Base-by-base conservation (phyloP, 2,329 filamentous ascomycete species). In the Trichoderma cornu-damae region DNA sequence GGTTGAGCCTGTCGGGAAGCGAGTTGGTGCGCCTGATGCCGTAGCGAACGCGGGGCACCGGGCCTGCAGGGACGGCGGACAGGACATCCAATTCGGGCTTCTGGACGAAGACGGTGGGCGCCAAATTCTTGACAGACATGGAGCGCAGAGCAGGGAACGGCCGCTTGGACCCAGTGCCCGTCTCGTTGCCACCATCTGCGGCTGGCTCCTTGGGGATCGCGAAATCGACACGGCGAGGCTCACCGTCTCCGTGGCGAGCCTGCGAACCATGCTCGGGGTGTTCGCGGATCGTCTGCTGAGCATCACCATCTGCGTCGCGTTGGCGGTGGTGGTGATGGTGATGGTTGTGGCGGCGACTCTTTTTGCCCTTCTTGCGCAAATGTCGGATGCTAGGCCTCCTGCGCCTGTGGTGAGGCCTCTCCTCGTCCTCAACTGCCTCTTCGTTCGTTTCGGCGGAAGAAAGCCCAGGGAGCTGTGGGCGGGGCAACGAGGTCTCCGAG, bases 21-120 rank as follows among this genome's bases (percentile, higher is more conserved):
- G 88, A 91, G 67, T 83, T 89, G 18, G 88, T 89, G 55, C 88
- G 81, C 57, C 87, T 85, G 53, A 90, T 83, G n/a, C 82, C 82
- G 62, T 82, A 82, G 40, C 80, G 77, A 58, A 85, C 79, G 28
- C 79, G 77, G 5, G 83, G 81, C 42, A 83, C 75, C 9, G 77
- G 75, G 2, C 80, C 77, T 7, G 71, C 61, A 3, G 74, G 65
- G 4, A 67, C 66, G 6, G 68, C 58, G 11, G 69, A 63, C 2
- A 63, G 24, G 1, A 58, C 61, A 3, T 63, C 59, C 2, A 61
- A 16, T 16, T 73, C 71, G 2, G 71, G 67, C 5, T 75, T 72
- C 59, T 80, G 77, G 0, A 75, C 76, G 63, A 92, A 91, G 58
- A 91, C 87, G 9, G 84, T 84, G 49, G 88, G 87, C 0, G 88